Conservation (phyloP, 768 basidiomycete genomes). For the Tulasnella sp. region DNA sequence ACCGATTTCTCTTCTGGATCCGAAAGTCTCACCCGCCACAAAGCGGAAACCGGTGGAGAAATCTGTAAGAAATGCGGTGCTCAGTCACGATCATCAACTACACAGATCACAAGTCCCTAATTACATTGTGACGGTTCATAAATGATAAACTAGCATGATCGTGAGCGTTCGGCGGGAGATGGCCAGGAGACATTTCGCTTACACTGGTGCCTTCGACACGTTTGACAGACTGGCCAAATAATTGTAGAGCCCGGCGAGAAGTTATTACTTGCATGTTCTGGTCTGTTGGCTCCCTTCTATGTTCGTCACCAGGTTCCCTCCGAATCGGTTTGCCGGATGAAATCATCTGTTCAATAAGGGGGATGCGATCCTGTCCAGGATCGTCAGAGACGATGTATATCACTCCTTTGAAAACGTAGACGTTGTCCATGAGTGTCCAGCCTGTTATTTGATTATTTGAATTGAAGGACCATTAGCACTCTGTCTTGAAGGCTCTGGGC, state of each 20-base stretch:
- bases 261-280: constrained; percentile 74
- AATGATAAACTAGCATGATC: constrained; percentile 57
- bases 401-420: background rate
- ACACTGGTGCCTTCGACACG: constrained; percentile 64
- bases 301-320: constrained; percentile 54
- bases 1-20: background rate
- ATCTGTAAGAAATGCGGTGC: constrained; percentile 38
- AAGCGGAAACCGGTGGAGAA: constrained; percentile 16
- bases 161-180: background rate
- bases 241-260: constrained; percentile 55
- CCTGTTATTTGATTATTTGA: background rate
- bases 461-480: background rate
- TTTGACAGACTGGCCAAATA: constrained; percentile 73
- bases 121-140: constrained; percentile 83
- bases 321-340: constrained; percentile 63
- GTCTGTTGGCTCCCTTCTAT: constrained; percentile 66
- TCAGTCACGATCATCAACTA: constrained; percentile 29
- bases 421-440: constrained; percentile 21
- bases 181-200: constrained; percentile 43
- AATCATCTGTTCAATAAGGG: constrained; percentile 62
- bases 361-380: constrained; percentile 52
- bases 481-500: background rate
- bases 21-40: constrained; percentile 34
- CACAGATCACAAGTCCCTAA: constrained; percentile 35
- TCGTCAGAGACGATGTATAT: constrained; percentile 44